Percentiles rank a stretch among this genome's conserved stretches.
Conservation (phyloP, 2,329 filamentous ascomycete species). For the Volutella citrinella region DNA sequence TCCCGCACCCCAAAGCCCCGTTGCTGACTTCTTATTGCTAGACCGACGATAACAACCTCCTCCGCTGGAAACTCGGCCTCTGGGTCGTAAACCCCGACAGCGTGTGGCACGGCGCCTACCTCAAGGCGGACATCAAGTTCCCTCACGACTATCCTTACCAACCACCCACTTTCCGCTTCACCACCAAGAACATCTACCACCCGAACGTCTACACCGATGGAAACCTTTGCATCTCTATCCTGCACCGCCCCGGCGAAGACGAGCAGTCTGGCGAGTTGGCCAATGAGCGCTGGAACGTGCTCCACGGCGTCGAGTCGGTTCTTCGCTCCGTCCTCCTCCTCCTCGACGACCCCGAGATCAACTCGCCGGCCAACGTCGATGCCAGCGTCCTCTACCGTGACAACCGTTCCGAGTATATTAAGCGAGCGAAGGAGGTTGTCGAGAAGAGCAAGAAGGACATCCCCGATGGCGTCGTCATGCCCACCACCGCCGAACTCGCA, state of each 20-base stretch:
- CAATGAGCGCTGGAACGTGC: slow-evolving; percentile 89
- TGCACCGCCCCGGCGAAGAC: slow-evolving; percentile 89
- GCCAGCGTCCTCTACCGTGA: slow-evolving; percentile 84
- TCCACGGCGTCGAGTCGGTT: slow-evolving; percentile 92
- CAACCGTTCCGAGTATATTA: slow-evolving; percentile 65
- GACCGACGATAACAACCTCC: slow-evolving; percentile 78
- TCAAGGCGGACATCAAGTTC: slow-evolving; percentile 86
- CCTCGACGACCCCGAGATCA: slow-evolving; percentile 90
- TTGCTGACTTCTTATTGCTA: slow-evolving; percentile 31
- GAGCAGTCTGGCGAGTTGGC: slow-evolving; percentile 87
- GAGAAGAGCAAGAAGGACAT: slow-evolving; percentile 75
- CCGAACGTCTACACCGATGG: slow-evolving; percentile 93
- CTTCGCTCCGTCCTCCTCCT: slow-evolving; percentile 88
- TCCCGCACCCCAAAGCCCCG: no score
- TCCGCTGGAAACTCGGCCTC: slow-evolving; percentile 82
- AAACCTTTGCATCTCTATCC: slow-evolving; percentile 91
- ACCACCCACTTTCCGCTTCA: slow-evolving; percentile 86
- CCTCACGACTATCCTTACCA: slow-evolving; percentile 84
- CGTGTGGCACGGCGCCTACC: slow-evolving; percentile 88
- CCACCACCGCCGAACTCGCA: slow-evolving; percentile 63
- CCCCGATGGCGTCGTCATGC: slow-evolving; percentile 77
- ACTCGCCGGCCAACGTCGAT: slow-evolving; percentile 91
- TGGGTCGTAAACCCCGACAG: slow-evolving; percentile 93
- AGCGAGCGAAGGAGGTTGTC: slow-evolving; percentile 66
- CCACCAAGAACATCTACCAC: slow-evolving; percentile 72